Percentiles rank a stretch among this genome's conserved stretches.
Evolutionary conservation across 257 asterid genomes (phyloP).

Genomic region (Penstemon newberryi): DNA sequence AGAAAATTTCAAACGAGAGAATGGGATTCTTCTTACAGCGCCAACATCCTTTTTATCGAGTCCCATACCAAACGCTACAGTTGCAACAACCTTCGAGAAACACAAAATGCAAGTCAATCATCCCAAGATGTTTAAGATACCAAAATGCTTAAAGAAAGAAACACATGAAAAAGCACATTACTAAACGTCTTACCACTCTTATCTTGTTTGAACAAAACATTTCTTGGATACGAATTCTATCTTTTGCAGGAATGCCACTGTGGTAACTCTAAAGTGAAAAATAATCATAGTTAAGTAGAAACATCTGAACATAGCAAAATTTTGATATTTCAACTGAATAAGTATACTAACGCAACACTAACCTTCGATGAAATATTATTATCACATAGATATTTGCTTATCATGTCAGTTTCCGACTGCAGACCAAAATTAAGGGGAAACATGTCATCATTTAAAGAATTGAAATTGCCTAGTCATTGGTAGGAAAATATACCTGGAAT

Average conservation of each 20-base stretch:
- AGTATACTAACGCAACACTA: constrained; percentile 37
- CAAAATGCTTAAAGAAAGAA: constrained; percentile 11
- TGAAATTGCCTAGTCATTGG: constrained; percentile 5
- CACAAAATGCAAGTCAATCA: constrained; percentile 29
- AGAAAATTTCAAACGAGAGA: background rate
- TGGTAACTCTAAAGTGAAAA: constrained; percentile 74
- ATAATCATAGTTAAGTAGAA: constrained; percentile 25
- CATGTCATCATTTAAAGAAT: constrained; percentile 23
- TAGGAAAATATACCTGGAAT: constrained; percentile 66
- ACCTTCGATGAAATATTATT: constrained; percentile 84
- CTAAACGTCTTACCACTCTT: constrained; percentile 70
- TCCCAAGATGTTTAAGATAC: constrained; percentile 10
- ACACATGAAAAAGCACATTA: constrained; percentile 13
- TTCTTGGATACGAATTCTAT: constrained; percentile 75
- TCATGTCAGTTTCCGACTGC: constrained; percentile 85
- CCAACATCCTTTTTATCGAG: constrained; percentile 95
- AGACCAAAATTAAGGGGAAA: constrained; percentile 28
- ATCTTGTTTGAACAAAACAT: constrained; percentile 83
- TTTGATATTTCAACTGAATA: constrained; percentile 26
- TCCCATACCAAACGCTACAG: constrained; percentile 99
- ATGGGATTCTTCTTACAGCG: constrained; percentile 64
- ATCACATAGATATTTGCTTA: constrained; percentile 85
- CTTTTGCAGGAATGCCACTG: constrained; percentile 84
- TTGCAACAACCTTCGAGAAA: constrained; percentile 87
- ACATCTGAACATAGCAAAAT: constrained; percentile 25